A percentile compares a stretch with the other conserved stretches of the same genome.
phyloP scores from a whole-genome alignment of 805 yeast species.

The Metschnikowia sp. region DNA sequence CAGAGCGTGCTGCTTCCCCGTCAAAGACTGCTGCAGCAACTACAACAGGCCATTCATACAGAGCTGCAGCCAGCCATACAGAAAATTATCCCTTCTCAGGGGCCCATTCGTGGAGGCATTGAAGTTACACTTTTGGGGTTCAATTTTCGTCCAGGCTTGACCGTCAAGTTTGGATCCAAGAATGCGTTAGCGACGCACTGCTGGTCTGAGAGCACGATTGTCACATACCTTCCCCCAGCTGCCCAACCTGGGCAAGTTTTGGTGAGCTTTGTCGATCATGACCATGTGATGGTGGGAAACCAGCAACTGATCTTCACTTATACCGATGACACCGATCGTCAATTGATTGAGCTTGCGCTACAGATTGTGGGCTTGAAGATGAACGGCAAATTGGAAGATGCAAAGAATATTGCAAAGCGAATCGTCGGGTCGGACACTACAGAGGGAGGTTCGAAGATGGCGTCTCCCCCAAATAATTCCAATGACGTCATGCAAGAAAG shows the following conservation, averaged over 20 bases:
- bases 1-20: slow-evolving; percentile 13
- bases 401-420: slow-evolving; percentile 86
- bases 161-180: slow-evolving; percentile 83
- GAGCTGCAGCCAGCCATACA: slow-evolving; percentile 46
- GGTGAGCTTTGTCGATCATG: slow-evolving; percentile 70
- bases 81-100: slow-evolving; percentile 91
- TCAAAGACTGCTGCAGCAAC: slow-evolving; percentile 17
- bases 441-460: slow-evolving; percentile 21
- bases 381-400: slow-evolving; percentile 95
- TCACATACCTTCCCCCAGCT: slow-evolving; percentile 92
- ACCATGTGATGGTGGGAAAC: slow-evolving; percentile 26
- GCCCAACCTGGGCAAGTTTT: slow-evolving; percentile 85
- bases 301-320: slow-evolving; percentile 77
- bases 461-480: slow-evolving; percentile 7
- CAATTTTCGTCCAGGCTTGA: slow-evolving; percentile 78
- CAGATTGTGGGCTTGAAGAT: slow-evolving; percentile 96
- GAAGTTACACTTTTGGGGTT: slow-evolving; percentile 89
- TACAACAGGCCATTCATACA: slow-evolving; percentile 10
- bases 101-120: slow-evolving; percentile 94
- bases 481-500: slow-evolving; percentile 21
- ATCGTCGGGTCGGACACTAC: slow-evolving; percentile 65
- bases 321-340: slow-evolving; percentile 92
- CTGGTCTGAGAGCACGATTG: slow-evolving; percentile 94
- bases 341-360: slow-evolving; percentile 88
- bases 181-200: slow-evolving; percentile 83